Conservation (phyloP, 768 basidiomycete species). For the Hygrophoropsis aurantiaca region DNA sequence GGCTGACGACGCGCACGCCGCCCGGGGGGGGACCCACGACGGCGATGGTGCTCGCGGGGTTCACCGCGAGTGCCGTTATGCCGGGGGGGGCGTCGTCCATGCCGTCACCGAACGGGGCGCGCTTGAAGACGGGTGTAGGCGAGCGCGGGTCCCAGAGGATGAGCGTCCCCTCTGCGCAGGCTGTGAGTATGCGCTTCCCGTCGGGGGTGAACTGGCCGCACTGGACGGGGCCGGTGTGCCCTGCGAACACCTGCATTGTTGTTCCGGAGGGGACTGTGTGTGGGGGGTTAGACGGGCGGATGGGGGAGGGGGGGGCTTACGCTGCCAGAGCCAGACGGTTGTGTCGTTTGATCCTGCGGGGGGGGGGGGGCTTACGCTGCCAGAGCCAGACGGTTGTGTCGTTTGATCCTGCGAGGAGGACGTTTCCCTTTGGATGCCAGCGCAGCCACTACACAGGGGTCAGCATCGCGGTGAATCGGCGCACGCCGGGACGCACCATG, state of each 20-base stretch:
- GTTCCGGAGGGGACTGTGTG: slow-evolving; percentile 85
- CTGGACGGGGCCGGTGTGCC: slow-evolving; percentile 81
- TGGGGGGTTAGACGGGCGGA: slow-evolving; percentile 4
- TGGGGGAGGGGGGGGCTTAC: slow-evolving; percentile 45
- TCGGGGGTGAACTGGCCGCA: slow-evolving; percentile 92
- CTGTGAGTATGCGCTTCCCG: slow-evolving; percentile 88
- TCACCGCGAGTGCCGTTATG: slow-evolving; percentile 84
- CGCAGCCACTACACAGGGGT: slow-evolving; percentile 70
- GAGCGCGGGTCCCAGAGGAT: slow-evolving; percentile 92
- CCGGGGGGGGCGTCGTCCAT: too few species aligned
- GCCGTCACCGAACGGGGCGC: slow-evolving; percentile 73
- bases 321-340: slow-evolving; percentile 96
- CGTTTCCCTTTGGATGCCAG: slow-evolving; percentile 94
- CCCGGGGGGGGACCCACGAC: slow-evolving; percentile 88
- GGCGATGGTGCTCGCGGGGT: slow-evolving; percentile 84
- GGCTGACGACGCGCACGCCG: slow-evolving; percentile 81
- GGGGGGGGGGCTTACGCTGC: slow-evolving; percentile 67
- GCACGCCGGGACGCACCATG: slow-evolving; percentile 58
- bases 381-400: slow-evolving; percentile 96
- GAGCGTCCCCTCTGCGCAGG: slow-evolving; percentile 76
- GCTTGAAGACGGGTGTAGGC: slow-evolving; percentile 77
- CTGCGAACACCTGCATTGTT: slow-evolving; percentile 94
- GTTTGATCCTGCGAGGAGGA: slow-evolving; percentile 88
- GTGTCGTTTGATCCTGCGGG: slow-evolving; percentile 86
- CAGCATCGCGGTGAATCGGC: slow-evolving; percentile 5